Evolutionary conservation across 345 rosid genomes (phyloP).

Genomic region (Eucalyptus cladocalyx): DNA sequence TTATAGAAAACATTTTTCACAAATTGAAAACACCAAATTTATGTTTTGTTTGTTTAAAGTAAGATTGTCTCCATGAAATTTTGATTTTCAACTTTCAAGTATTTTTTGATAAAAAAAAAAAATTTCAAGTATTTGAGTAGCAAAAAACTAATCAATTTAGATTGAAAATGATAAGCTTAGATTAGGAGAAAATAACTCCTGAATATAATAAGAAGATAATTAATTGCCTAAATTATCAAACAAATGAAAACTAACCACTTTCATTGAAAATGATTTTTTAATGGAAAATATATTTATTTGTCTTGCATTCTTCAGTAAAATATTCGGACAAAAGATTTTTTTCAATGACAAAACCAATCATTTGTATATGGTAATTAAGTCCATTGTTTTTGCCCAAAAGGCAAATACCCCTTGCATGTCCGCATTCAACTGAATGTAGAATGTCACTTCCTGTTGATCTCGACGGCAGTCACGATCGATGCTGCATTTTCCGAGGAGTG

Average conservation of each 20-base stretch:
- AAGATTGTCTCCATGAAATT: not conserved
- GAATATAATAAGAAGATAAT: not conserved
- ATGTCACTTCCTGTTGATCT: no score
- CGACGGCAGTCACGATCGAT: no score
- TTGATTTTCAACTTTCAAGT: not conserved
- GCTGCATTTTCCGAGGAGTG: no score
- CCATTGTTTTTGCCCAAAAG: not conserved
- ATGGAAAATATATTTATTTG: not conserved
- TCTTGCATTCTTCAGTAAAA: not conserved
- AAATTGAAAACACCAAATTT: not conserved
- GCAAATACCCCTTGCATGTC: not conserved
- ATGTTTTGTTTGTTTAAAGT: not conserved
- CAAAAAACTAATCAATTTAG: not conserved
- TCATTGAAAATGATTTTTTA: not conserved
- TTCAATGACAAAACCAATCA: not conserved
- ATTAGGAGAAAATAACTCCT: not conserved
- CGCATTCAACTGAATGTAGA: not conserved
- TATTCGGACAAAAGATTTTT: not conserved
- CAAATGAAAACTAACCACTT: not conserved
- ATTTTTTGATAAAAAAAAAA: no score
- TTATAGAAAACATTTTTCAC: accelerated
- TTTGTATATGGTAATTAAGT: not conserved
- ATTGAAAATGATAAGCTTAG: not conserved
- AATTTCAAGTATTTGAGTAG: not conserved
- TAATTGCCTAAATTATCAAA: not conserved